A percentile compares a stretch with the other conserved stretches of the same genome.
Evolutionary conservation across 805 yeast genomes (phyloP).

Genomic region (Debaryomyces prosopidis): DNA sequence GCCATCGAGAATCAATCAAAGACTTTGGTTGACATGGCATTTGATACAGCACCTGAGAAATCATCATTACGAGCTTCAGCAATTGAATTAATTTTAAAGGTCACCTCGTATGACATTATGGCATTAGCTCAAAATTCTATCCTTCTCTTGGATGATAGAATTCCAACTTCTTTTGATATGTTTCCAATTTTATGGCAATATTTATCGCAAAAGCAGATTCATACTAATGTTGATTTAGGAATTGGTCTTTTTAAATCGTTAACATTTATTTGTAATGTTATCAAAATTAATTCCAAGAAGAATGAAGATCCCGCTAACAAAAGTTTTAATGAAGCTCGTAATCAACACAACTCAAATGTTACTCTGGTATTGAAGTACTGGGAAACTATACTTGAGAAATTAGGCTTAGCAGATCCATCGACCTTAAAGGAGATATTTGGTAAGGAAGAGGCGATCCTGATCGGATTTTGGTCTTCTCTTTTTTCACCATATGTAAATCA

Average conservation of each 20-base stretch:
- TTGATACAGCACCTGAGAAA: conserved; percentile 19
- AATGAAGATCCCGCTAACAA: conserved; percentile 14
- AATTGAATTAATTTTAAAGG: conserved; percentile 34
- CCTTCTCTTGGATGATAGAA: conserved; percentile 15
- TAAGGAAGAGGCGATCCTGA: conserved; percentile 37
- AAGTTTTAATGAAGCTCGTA: conserved; percentile 21
- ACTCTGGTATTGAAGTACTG: conserved; percentile 18
- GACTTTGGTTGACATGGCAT: conserved; percentile 23
- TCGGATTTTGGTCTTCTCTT: conserved; percentile 74
- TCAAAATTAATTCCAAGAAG: conserved; percentile 25
- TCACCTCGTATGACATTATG: conserved; percentile 49
- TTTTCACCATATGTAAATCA: conserved; percentile 70
- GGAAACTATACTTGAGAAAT: conserved; percentile 27
- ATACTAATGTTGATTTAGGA: conserved; percentile 12
- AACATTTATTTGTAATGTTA: conserved; percentile 14
- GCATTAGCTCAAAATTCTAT: conserved; percentile 29
- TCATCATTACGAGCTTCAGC: conserved; percentile 2
- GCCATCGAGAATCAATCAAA: conserved; percentile 47
- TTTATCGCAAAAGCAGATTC: conserved; percentile 14
- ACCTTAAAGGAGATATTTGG: conserved; percentile 22
- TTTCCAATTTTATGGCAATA: conserved; percentile 34
- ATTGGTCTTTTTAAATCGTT: conserved; percentile 15
- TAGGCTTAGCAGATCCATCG: conserved; percentile 31
- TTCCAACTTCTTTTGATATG: conserved; percentile 31
- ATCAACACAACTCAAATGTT: conserved; percentile 33